Percentiles rank a stretch among this genome's conserved stretches.
These are phyloP conservation scores for Spathaspora hagerdaliae DNA, from an alignment of 805 yeast genomes.

Conservation along the genomic window DNA sequence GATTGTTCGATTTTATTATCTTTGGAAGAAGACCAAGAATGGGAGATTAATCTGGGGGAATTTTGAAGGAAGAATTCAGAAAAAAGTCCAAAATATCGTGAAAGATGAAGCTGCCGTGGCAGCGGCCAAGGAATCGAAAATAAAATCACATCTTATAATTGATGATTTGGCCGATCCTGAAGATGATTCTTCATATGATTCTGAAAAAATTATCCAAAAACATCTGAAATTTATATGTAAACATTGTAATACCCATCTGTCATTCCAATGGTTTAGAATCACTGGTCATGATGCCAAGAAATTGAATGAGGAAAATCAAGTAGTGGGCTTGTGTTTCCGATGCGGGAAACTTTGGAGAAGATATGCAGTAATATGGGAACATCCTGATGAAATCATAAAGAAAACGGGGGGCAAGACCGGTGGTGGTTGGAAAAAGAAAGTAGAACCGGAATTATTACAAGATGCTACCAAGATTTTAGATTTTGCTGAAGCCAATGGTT, in stretches of 20 bases:
- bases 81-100: conserved; percentile 40
- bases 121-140: conserved; percentile 1
- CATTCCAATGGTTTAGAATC: conserved; percentile 65
- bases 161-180: conserved; percentile 58
- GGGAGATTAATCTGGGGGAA: conserved; percentile 84
- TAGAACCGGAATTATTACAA: conserved; percentile 63
- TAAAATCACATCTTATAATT: conserved; percentile 5
- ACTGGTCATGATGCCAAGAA: conserved; percentile 54
- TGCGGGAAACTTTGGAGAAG: conserved; percentile 92
- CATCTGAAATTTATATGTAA: conserved; percentile 56
- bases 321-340: conserved; percentile 70
- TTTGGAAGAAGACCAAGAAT: conserved; percentile 83
- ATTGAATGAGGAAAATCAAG: conserved; percentile 14
- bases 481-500: conserved; percentile 40
- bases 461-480: conserved; percentile 56
- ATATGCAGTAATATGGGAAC: conserved; percentile 84
- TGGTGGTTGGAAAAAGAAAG: conserved; percentile 54
- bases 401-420: conserved; percentile 42
- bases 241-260: conserved; percentile 57
- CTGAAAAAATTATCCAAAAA: conserved; percentile 39
- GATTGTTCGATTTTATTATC: conserved; percentile 81
- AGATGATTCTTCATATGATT: conserved; percentile 61
- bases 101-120: conserved; percentile 9
- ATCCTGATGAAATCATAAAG: conserved; percentile 62
- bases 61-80: conserved; percentile 65